These are phyloP conservation scores for Aspergillus pseudoviridinutans DNA, from an alignment of 2,329 filamentous ascomycete genomes.

Conservation along the genomic window DNA sequence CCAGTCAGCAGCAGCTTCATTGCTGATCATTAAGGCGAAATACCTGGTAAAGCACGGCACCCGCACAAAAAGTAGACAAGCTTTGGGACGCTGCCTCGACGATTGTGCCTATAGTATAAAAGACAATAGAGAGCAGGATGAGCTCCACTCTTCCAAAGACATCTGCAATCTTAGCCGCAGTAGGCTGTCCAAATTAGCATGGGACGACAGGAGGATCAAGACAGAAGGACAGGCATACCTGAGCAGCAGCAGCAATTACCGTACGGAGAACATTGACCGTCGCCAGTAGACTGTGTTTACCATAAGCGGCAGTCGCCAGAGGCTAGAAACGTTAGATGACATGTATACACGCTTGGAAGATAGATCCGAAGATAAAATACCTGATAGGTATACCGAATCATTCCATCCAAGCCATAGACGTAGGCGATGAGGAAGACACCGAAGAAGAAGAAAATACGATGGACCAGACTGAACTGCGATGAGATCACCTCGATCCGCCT, in stretches of 20 bases:
- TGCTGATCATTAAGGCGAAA: neutral
- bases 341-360: neutral
- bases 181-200: conserved; percentile 39
- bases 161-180: conserved; percentile 60
- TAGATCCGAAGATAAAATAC: conserved; percentile 5
- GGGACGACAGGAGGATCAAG: neutral
- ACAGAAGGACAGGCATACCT: conserved; percentile 25
- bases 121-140: conserved; percentile 52
- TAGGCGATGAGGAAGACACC: conserved; percentile 62
- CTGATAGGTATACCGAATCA: conserved; percentile 51
- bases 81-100: conserved; percentile 51
- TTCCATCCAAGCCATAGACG: conserved; percentile 59
- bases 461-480: conserved; percentile 20
- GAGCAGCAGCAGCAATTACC: conserved; percentile 58
- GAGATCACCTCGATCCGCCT: conserved; percentile 9
- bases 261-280: conserved; percentile 57
- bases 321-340: conserved; percentile 35
- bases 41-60: conserved; percentile 56
- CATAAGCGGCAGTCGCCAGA: conserved; percentile 51
- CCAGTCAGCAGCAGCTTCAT: neutral
- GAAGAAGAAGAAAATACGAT: conserved; percentile 57
- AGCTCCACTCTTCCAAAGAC: conserved; percentile 61
- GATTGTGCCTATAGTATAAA: conserved; percentile 56
- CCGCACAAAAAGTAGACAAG: conserved; percentile 53
- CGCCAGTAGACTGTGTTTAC: conserved; percentile 53